Base-by-base conservation (phyloP, 192 early-diverging fungal genomes). In the Gryganskiella cystojenkinii region DNA sequence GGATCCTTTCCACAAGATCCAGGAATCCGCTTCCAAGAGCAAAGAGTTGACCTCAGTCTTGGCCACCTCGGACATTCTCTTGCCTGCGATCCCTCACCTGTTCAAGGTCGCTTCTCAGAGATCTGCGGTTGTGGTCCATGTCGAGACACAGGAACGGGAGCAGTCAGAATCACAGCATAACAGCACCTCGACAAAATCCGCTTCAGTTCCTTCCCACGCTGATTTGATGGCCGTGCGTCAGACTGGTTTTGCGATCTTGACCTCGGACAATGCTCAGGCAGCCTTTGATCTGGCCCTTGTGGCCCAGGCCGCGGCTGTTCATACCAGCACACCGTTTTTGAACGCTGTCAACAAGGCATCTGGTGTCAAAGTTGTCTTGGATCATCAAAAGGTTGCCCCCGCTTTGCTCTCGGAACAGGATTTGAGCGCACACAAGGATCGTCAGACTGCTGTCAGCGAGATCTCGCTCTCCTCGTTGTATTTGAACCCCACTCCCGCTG, bases 251-350 rank as follows among this genome's bases (percentile, higher is more conserved):
- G 92, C 89, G 8, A 56, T 97, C 50, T 68, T 98, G 56, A 87
- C 88, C 53, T 96, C 95, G 34, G 74, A 82, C 33, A 87, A 87
- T 57, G 86, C 88, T 34, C 95, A 97, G 81, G 89, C 94, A 61
- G 88, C 93, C 5, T 86, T 93, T 42, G 95, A 97, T 83, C 82
- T 93, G 70, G 92, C 94, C 7, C 40, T 95, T 28, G 87, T 94
- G 11, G 90, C 96, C 6, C 90, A 96, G 51, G 83, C 94, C 27
- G 86, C 91, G 4, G 82, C 96, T 17, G 75, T 84, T 40, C 83
- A 84, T 51, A 81, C 90, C 33, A 66, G 71, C 8, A 72, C 81
- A 9, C 90, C 91, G 33, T 79, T 92, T 51, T 80, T 94, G 61
- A 90, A 94, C 65, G 90, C 87, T 74, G 89, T 87, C 73, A 80